A percentile compares a stretch with the other conserved stretches of the same genome.
Evolutionary conservation across 75 land plant genomes (phyloP).

Genomic region (Cunninghamia lanceolata): DNA sequence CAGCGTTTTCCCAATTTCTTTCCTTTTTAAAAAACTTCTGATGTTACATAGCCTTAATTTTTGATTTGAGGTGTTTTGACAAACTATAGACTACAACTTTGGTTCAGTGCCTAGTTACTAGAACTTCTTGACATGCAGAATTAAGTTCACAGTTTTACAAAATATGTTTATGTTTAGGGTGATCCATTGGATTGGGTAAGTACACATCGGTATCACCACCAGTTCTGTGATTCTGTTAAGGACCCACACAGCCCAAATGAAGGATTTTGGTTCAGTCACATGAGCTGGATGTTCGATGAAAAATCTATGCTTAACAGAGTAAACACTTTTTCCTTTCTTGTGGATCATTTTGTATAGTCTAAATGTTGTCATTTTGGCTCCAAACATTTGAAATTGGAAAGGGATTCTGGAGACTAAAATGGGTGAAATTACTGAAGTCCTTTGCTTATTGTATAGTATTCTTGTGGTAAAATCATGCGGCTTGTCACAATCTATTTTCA

Average conservation of each 20-base stretch:
- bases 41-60: not conserved
- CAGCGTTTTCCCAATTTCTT: not conserved
- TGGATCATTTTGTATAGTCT: not conserved
- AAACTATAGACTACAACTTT: not conserved
- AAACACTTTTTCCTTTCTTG: not conserved
- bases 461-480: not conserved
- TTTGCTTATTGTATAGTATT: not conserved
- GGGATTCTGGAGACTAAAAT: not conserved
- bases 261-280: constrained; percentile 86
- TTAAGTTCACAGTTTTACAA: not conserved
- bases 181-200: constrained; percentile 88
- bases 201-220: constrained; percentile 85
- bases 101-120: not conserved
- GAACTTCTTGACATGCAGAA: not conserved
- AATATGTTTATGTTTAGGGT: constrained; percentile 40
- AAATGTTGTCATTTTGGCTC: not conserved
- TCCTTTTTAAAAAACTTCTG: not conserved
- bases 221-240: constrained; percentile 66
- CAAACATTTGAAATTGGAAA: not conserved
- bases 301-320: constrained; percentile 36
- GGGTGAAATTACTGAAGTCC: not conserved
- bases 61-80: not conserved
- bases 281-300: constrained; percentile 78
- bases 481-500: not conserved
- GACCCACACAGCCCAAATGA: constrained; percentile 83